Percentiles rank a stretch among this genome's conserved stretches.
Conservation (phyloP, 345 rosid species). For the Salix caprea region DNA sequence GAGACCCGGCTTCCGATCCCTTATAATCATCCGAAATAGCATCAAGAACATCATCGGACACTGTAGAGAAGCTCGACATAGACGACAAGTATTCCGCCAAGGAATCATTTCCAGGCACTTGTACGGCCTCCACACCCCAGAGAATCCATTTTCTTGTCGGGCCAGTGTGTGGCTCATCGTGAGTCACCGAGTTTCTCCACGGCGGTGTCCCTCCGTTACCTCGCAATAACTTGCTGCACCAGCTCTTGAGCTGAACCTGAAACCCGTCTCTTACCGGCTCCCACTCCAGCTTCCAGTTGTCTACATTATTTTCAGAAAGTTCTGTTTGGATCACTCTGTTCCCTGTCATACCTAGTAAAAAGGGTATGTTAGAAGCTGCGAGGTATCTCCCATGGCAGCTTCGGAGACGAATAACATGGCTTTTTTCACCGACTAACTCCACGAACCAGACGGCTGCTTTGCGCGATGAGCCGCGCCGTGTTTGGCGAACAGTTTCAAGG, state of each 20-base stretch:
- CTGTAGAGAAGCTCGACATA: constrained; percentile 55
- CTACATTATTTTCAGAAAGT: constrained; percentile 7
- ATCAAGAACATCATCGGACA: constrained; percentile 26
- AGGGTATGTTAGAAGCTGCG: constrained; percentile 64
- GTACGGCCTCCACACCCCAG: constrained; percentile 66
- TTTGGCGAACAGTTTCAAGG: constrained; percentile 58
- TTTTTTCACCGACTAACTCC: constrained; percentile 52
- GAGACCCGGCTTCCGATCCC: constrained; percentile 39
- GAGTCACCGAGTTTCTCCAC: constrained; percentile 87
- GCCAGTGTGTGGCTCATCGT: constrained; percentile 63
- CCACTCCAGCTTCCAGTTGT: constrained; percentile 19
- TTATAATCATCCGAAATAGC: constrained; percentile 35
- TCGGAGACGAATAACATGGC: constrained; percentile 40
- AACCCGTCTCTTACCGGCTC: constrained; percentile 56
- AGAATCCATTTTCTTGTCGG: constrained; percentile 65
- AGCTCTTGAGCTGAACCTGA: constrained; percentile 50
- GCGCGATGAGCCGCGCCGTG: constrained; percentile 49
- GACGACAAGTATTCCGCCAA: constrained; percentile 47
- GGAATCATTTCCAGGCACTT: constrained; percentile 34
- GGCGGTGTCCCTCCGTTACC: constrained; percentile 90
- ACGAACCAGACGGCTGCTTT: constrained; percentile 69
- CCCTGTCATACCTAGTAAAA: constrained; percentile 86
- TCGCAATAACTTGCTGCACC: constrained; percentile 70
- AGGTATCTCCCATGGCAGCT: constrained; percentile 65
- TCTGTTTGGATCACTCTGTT: constrained; percentile 53